Percentiles rank a stretch among this genome's conserved stretches.
Conservation (phyloP, 192 early-diverging fungal genomes). For the Mortierella antarctica region DNA sequence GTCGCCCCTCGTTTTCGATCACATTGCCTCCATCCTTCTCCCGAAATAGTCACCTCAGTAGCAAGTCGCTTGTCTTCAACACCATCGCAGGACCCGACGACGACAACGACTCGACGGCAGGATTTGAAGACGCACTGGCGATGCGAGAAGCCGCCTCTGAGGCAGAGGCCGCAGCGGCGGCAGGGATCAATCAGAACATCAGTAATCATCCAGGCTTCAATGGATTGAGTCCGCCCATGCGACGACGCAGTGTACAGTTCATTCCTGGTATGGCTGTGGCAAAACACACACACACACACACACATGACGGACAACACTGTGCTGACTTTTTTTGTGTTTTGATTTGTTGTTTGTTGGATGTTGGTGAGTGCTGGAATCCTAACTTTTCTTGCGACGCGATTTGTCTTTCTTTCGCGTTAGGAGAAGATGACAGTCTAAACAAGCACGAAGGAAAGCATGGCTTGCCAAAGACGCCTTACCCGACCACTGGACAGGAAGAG, state of each 20-base stretch:
- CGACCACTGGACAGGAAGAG: slow-evolving; percentile 24
- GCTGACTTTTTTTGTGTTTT: not conserved
- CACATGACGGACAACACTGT: not conserved
- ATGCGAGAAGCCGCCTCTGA: not conserved
- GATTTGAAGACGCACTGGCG: slow-evolving; percentile 17
- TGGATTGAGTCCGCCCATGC: slow-evolving; percentile 1
- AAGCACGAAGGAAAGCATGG: slow-evolving; percentile 27
- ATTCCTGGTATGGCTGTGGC: slow-evolving; percentile 15
- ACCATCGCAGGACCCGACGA: not conserved
- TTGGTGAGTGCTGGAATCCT: no score
- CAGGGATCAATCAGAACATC: not conserved
- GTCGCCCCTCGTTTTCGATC: slow-evolving; percentile 43
- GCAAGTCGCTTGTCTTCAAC: slow-evolving; percentile 1
- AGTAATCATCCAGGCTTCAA: not conserved
- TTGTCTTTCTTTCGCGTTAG: not conserved
- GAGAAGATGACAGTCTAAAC: slow-evolving; percentile 22
- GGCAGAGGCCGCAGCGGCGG: not conserved
- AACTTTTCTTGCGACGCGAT: not conserved
- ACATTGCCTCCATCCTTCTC: slow-evolving; percentile 32
- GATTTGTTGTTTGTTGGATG: no score
- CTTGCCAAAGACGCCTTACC: slow-evolving; percentile 48
- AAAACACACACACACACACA: no score
- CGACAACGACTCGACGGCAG: slow-evolving; percentile 8
- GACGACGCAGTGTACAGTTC: slow-evolving; percentile 37
- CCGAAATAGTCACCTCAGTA: slow-evolving; percentile 12